Base-by-base conservation (phyloP, 768 basidiomycete species). In the Suillus lakei region DNA sequence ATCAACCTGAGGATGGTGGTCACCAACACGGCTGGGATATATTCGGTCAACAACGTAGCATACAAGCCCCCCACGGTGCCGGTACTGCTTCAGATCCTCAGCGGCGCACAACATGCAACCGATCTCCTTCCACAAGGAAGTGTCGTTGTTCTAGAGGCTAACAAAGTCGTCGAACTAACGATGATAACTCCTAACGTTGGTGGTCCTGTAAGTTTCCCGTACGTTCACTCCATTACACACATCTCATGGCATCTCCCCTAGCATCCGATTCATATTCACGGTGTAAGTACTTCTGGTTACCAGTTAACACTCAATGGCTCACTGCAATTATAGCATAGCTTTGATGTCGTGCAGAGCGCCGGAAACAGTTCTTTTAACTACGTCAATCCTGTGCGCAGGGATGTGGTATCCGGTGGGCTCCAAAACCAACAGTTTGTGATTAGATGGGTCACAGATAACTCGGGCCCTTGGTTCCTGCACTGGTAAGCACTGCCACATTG, bases 401-500 rank as follows among this genome's bases (percentile, higher is more conserved):
- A 77, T 44, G 60, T 61, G 5, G 63, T 64, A 32, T 64, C 63
- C 21, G 8, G 21, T 9, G 63, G 63, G 21, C 2, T 26, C 48
- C 74, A 68, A 53, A 77, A 74, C 1, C 78, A 79, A 65, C 79
- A 79, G 62, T 79, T 82, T n/a, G 81, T 82, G 0, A 80, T 88
- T 64, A 77, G 86, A 1, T 86, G 86, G 71, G 73, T 70, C 1
- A 85, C 85, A 2, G 81, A 86, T 59, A 86, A 86, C 64, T 71
- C 84, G 39, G 86, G 86, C 3, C 82, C 83, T 5, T 85, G 83
- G 84, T 76, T 84, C 59, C 65, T 85, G 32, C 85, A 85, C 67
- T 86, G 85, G 68, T 67, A 34, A 26, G 59, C 36, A 46, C 48
- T 16, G 12, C 2, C 15, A 16, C 12, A 44, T 34, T 38, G 43